Evolutionary conservation across 169 alveolate genomes (phyloP), one percentile per base, ranked within the genome.

Genomic region (Cryptosporidium sp.): DNA sequence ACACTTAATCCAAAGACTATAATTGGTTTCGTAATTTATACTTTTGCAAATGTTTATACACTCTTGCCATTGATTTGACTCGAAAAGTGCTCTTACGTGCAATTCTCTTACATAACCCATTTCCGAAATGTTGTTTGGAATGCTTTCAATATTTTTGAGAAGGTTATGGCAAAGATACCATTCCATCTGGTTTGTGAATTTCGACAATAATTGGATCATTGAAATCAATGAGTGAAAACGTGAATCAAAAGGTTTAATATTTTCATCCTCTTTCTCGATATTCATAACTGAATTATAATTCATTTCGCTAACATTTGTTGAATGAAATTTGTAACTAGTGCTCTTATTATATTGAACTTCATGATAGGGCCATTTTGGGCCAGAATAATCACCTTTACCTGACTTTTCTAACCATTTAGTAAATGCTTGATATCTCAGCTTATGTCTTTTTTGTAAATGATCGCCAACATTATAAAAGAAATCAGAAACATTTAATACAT

Each of bases 21-120:
- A 65, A 39, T 80, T 80, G 5, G 65, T 18, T 43, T 80, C 80
- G 43, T 41, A 65, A 37, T 80, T 29, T 23, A 80, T 80, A 23
- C 48, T 5, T 33, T 39, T 62, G 68, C 89, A 80, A 16, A 80
- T 16, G 48, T 80, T 80, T 31, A 62, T 29, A 45, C 89, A 80
- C n/a, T 80, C 89, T 48, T 80, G 80, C 89, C 89, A 80, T 45
- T 62, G 75, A 39, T 65, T 80, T 6, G 89, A 80, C 29, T 80
- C 89, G 2, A 80, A 80, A 18, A 80, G 65, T 43, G 89, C 75
- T 50, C 62, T 80, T 65, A 80, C 89, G 23, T 80, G 89, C 9
- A 80, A 80, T 21, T 80, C 89, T n/a, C 21, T 37, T n/a, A 80
- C 75, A 26, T 48, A 65, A 1, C 80, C 75, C 48, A 80, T 59